Base-by-base conservation (phyloP, 148 eudicot species). In the Fagopyrum tataricum region DNA sequence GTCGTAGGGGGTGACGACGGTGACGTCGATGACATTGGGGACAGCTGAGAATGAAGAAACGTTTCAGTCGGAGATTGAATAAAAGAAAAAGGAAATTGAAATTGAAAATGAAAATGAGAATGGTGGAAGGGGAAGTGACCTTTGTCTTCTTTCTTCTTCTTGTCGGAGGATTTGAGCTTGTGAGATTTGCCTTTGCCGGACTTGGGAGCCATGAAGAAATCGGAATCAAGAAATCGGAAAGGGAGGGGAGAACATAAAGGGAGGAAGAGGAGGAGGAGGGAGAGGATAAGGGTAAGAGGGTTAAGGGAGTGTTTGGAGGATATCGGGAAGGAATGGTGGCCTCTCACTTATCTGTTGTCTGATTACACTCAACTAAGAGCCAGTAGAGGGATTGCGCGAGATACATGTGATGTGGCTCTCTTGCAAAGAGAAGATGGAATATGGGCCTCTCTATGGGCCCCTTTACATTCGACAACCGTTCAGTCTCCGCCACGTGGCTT, bases 141-240 rank as follows among this genome's bases (percentile, higher is more conserved):
- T 81, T 95, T 95, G 73, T 95, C 99, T 77, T 92, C 97, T 75
- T 85, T 95, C 81, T 88, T 95, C 89, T 83, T 95, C 88, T 84
- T 92, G 70, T 95, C 99, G 3, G 84, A 42, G 51, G 72, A 58
- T 79, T 87, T 95, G 15, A 82, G 47, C 75, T 86, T 92, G 74
- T 85, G 92, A 24, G 89, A 85, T 76, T 87, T 95, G 59, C 84
- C 86, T 56, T 80, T 88, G 26, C 89, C 78, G 1, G 98, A 91
- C 81, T 86, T 95, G n/a, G 99, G 99, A 67, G 99, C 99, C 99
- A 95, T 95, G 59, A 39, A 4, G 10, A 39, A 26, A 4, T 37
- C 8, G n/a, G 13, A 44, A 14, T 39, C 70, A 67, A 39, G 1
- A n/a, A 49, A 21, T 40, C 6, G 4, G 26, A 52, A 23, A 14